Evolutionary conservation across 164 flowering plant species (phyloP), one percentile per base, ranked within the genome.

Genomic region (Vitis labrusca): DNA sequence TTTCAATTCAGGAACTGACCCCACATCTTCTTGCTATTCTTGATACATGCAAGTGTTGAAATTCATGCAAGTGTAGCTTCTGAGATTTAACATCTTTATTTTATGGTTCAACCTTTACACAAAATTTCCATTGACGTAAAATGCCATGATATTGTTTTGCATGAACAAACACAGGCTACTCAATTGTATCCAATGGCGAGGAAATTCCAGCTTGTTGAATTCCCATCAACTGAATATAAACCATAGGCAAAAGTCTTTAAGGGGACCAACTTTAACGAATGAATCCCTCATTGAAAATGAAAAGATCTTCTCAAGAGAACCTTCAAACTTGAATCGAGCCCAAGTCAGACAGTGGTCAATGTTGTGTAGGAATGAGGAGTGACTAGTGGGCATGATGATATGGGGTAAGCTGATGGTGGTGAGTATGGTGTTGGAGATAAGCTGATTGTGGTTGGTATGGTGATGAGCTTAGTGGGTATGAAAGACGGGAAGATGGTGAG

Each of bases 141-240:
- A 90, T 90, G 68, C 93, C 93, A 78, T 88, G 95, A 71, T 90
- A 90, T 71, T 90, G 95, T 77, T 90, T 90, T 51, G 92, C 92
- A 80, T 90, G 87, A 50, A 90, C 92, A 80, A 84, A 90, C 8
- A 90, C 91, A 67, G 96, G 93, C 74, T 88, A 93, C 75, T 88
- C 93, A 77, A 90, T 85, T 67, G 90, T 86, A 82, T 90, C 93
- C 59, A 86, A 79, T 23, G 89, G 90, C 76, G 87, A 80, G 19
- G 91, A 93, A 57, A 90, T 88, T 59, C 89, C 91, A 68, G 86
- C 85, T 71, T 80, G 87, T 69, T 82, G 93, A 55, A 89, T 81
- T 63, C 90, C 96, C 89, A 88, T 80, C 74, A 85, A 68, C 63
- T 82, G 96, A 65, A 90, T 81, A 69, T 87, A 93, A 59, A 90